Evolutionary conservation across 2,329 filamentous ascomycete species (phyloP).

Genomic region (Botrytis fragariae): DNA sequence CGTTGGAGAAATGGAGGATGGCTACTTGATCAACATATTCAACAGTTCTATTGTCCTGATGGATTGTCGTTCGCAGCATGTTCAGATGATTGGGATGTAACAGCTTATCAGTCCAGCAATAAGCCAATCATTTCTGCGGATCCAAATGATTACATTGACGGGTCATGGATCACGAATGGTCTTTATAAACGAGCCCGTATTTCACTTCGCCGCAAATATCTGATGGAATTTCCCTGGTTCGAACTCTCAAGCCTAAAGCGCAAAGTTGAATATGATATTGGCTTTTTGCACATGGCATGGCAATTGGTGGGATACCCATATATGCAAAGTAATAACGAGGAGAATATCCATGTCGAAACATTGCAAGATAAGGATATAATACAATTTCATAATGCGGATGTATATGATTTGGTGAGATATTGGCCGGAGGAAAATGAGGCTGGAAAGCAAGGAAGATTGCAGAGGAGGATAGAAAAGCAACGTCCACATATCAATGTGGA

Average conservation of each 20-base stretch:
- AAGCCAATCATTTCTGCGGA: background rate
- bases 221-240: slow-evolving; percentile 15
- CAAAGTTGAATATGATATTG: slow-evolving; percentile 15
- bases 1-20: slow-evolving; percentile 14
- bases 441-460: background rate
- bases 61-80: background rate
- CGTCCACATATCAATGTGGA: background rate
- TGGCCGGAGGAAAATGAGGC: background rate
- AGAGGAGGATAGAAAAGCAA: background rate
- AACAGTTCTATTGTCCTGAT: background rate
- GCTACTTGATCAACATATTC: slow-evolving; percentile 15
- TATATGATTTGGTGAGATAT: slow-evolving; percentile 1
- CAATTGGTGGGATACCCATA: background rate
- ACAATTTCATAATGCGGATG: background rate
- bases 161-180: background rate
- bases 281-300: slow-evolving; percentile 2
- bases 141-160: background rate
- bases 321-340: background rate
- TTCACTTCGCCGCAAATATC: slow-evolving; percentile 4
- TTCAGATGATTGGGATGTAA: background rate
- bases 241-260: slow-evolving; percentile 3
- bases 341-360: background rate
- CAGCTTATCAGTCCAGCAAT: background rate
- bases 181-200: background rate
- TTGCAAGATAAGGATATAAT: slow-evolving; percentile 10